Conservation (phyloP, 1,139 yeast species). For the Barnettozyma hawaiiensis region DNA sequence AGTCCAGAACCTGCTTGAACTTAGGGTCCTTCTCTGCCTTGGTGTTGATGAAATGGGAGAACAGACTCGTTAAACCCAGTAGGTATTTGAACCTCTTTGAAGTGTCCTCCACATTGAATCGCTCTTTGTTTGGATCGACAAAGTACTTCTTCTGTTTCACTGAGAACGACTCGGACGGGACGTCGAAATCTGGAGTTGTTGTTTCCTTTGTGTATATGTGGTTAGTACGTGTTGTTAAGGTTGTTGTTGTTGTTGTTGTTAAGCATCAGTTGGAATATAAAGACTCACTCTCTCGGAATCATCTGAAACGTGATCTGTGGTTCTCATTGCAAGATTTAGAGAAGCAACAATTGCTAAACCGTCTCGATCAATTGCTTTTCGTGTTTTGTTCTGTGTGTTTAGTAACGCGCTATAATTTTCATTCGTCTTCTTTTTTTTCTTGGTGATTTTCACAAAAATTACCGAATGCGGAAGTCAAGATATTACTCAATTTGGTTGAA, state of each 20-base stretch:
- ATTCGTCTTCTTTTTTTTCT: not conserved
- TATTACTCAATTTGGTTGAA: slow-evolving; percentile 10
- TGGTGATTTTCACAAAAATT: slow-evolving; percentile 1
- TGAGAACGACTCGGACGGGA: slow-evolving; percentile 11
- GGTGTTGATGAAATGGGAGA: slow-evolving; percentile 61
- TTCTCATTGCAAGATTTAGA: not conserved
- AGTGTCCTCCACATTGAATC: slow-evolving; percentile 48
- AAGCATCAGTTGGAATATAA: no score
- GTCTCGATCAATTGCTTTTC: not conserved
- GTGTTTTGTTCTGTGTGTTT: not conserved
- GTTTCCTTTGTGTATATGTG: not conserved
- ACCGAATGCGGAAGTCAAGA: slow-evolving; percentile 17
- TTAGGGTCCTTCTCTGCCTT: slow-evolving; percentile 61
- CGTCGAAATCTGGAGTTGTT: slow-evolving; percentile 10
- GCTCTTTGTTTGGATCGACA: slow-evolving; percentile 42
- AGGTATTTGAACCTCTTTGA: slow-evolving; percentile 60
- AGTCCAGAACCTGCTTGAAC: slow-evolving; percentile 41
- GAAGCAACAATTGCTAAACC: not conserved
- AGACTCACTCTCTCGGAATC: not conserved
- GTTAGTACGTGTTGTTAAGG: no score
- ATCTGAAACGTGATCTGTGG: not conserved
- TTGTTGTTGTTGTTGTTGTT: no score
- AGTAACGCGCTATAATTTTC: no score
- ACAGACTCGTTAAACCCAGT: slow-evolving; percentile 59
- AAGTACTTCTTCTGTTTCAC: slow-evolving; percentile 35